Percentiles rank a stretch among this genome's conserved stretches.
Conservation (phyloP, 2,329 filamentous ascomycete species). For the Aspergillus ustus region DNA sequence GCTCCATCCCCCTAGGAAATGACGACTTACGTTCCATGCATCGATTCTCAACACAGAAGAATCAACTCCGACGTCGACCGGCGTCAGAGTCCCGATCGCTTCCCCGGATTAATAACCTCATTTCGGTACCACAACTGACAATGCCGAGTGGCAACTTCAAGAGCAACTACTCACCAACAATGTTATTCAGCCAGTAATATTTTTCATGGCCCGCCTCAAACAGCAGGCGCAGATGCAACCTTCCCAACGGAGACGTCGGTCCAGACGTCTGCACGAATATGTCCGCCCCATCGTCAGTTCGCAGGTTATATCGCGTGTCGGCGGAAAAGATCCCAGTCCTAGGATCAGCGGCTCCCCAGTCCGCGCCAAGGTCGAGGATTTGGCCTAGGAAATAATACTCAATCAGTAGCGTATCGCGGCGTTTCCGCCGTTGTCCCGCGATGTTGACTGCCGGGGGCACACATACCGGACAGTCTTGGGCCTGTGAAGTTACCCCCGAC, state of each 20-base stretch:
- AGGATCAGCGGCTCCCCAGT: conserved; percentile 31
- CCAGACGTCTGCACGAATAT: conserved; percentile 31
- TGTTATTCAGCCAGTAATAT: conserved; percentile 36
- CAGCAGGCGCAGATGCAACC: conserved; percentile 29
- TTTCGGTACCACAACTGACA: background rate
- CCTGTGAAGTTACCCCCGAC: conserved; percentile 35
- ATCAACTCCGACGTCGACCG: conserved; percentile 13
- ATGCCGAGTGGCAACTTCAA: background rate
- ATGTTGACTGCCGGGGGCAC: background rate
- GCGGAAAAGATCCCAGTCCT: conserved; percentile 31
- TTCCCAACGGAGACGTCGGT: conserved; percentile 22
- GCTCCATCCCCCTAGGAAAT: background rate
- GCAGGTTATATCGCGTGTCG: conserved; percentile 34
- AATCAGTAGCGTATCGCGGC: background rate
- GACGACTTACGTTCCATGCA: conserved; percentile 32
- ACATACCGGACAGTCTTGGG: conserved; percentile 26
- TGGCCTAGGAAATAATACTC: conserved; percentile 21
- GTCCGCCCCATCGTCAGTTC: conserved; percentile 30
- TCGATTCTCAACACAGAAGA: conserved; percentile 27
- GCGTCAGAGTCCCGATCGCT: conserved; percentile 30
- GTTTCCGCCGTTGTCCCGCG: background rate
- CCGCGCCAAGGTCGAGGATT: conserved; percentile 32
- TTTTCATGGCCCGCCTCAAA: conserved; percentile 30
- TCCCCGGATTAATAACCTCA: conserved; percentile 2
- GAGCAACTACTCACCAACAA: conserved; percentile 27